Conservation (phyloP, 805 yeast species). For the Schwanniomyces polymorphus region DNA sequence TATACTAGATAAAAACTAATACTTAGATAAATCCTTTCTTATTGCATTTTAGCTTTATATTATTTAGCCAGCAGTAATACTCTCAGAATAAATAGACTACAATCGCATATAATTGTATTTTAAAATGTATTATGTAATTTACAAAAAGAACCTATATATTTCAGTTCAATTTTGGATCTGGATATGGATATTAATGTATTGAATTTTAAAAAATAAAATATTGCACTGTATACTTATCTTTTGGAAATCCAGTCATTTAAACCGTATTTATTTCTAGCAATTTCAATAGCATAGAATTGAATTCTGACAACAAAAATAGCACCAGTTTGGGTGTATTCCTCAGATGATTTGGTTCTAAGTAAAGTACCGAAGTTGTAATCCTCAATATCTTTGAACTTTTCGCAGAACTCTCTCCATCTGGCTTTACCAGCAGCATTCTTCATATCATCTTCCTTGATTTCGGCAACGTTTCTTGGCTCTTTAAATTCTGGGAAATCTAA, state of each 20-base stretch:
- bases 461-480: constrained; percentile 54
- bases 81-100: too few relatives aligned
- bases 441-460: constrained; percentile 75
- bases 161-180: not conserved
- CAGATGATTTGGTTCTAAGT: constrained; percentile 68
- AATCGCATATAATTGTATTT: too few relatives aligned
- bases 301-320: constrained; percentile 90
- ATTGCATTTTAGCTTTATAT: too few relatives aligned
- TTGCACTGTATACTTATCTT: not conserved
- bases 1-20: too few relatives aligned
- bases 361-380: constrained; percentile 96
- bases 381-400: constrained; percentile 78
- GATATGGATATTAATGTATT: not conserved
- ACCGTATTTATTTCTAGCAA: constrained; percentile 87
- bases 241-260: constrained; percentile 81
- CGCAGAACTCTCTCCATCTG: constrained; percentile 88
- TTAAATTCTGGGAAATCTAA: constrained; percentile 87
- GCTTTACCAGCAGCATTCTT: constrained; percentile 78
- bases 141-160: not conserved
- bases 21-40: too few relatives aligned
- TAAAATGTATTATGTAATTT: not conserved
- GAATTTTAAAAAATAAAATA: not conserved
- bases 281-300: constrained; percentile 93
- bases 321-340: constrained; percentile 77
- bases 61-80: too few relatives aligned